Conservation (phyloP, 2,329 filamentous ascomycete species). For the Dothistroma septosporum region DNA sequence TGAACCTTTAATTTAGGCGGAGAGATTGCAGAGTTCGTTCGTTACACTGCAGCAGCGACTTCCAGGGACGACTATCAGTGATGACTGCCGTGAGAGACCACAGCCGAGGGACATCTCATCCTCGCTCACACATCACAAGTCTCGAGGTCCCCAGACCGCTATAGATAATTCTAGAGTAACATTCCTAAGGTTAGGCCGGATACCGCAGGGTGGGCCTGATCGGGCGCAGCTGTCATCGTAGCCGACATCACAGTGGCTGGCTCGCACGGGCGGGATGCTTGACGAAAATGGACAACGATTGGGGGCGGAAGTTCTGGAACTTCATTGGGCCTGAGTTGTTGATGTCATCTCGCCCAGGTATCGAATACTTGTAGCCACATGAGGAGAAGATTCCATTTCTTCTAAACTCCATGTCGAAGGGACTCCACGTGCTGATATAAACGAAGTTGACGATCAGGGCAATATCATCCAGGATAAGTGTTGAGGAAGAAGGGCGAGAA, state of each 20-base stretch:
- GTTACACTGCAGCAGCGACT: neutral
- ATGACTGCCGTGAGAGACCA: neutral
- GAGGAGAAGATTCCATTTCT: too few relatives aligned
- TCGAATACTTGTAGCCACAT: too few relatives aligned
- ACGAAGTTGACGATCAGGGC: too few relatives aligned
- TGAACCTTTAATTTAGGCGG: too few relatives aligned
- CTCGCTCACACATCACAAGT: neutral
- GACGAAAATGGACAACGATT: neutral
- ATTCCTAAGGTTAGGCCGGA: neutral
- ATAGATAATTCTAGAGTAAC: neutral
- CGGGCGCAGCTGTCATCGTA: neutral
- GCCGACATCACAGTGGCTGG: neutral
- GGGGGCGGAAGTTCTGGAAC: neutral
- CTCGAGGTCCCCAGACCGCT: neutral
- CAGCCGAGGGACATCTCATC: neutral
- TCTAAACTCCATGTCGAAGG: too few relatives aligned
- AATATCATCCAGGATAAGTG: too few relatives aligned
- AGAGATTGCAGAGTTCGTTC: too few relatives aligned
- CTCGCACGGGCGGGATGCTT: neutral
- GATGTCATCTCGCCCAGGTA: neutral
- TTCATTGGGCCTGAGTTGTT: neutral
- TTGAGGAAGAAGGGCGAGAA: too few relatives aligned
- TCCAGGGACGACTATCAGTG: neutral
- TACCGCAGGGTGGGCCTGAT: neutral
- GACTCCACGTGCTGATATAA: too few relatives aligned